Conservation (phyloP, 768 basidiomycete species). For the Lactarius quietus region DNA sequence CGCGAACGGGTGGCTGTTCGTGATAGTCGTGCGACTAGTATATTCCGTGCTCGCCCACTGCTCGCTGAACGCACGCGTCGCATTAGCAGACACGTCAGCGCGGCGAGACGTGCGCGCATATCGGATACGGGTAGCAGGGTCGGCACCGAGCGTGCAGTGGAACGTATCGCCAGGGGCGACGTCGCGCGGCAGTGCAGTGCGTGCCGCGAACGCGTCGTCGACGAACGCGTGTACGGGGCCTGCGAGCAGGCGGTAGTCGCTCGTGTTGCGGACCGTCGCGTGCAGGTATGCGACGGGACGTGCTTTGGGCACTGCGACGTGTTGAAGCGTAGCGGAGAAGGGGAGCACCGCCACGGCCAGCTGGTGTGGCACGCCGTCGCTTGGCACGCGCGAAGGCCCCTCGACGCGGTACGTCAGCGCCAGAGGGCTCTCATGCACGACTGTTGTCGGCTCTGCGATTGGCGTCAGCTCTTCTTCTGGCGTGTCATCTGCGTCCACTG, state of each 20-base stretch:
- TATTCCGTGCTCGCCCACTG: conserved; percentile 43
- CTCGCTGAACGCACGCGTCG: conserved; percentile 44
- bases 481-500: not conserved
- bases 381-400: conserved; percentile 48
- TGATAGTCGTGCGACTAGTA: conserved; percentile 38
- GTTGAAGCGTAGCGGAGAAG: conserved; percentile 44
- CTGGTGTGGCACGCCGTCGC: conserved; percentile 53
- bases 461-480: not conserved
- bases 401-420: conserved; percentile 50
- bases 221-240: conserved; percentile 54
- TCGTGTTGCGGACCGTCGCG: conserved; percentile 49
- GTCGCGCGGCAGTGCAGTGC: conserved; percentile 46
- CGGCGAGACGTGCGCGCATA: conserved; percentile 43
- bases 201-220: conserved; percentile 56
- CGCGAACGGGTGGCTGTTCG: conserved; percentile 46
- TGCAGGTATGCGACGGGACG: conserved; percentile 48
- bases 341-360: conserved; percentile 49
- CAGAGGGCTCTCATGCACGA: conserved; percentile 51
- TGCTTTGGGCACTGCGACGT: conserved; percentile 49
- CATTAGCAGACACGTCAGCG: conserved; percentile 28
- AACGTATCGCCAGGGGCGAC: conserved; percentile 50
- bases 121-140: conserved; percentile 32
- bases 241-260: conserved; percentile 52
- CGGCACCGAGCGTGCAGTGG: conserved; percentile 49
- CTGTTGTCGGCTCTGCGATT: conserved; percentile 38